phyloP scores from a whole-genome alignment of 129 eudicot species.

The Artemisia argyi region DNA sequence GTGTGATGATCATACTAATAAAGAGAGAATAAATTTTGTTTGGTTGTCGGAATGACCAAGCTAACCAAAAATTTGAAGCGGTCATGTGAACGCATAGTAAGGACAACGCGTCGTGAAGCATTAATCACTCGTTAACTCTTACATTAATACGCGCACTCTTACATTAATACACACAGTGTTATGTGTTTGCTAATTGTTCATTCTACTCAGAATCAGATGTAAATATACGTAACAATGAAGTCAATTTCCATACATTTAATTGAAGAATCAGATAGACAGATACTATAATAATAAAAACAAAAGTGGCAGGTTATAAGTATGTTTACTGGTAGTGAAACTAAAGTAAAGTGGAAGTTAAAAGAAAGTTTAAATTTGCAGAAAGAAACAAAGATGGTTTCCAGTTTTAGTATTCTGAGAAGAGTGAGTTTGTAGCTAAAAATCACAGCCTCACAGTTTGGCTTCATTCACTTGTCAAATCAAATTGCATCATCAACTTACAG shows the following conservation, averaged over 20 bases:
- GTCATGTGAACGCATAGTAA: too few species aligned
- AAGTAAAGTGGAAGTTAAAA: constrained; percentile 26
- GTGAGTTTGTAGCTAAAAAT: constrained; percentile 44
- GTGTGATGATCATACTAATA: too few species aligned
- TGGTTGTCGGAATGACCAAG: too few species aligned
- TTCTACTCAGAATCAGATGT: too few species aligned
- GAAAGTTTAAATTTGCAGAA: constrained; percentile 26
- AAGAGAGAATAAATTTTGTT: too few species aligned
- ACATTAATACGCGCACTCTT: too few species aligned
- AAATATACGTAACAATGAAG: too few species aligned
- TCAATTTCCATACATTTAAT: neutral
- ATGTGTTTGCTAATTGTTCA: too few species aligned
- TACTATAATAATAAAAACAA: constrained; percentile 13
- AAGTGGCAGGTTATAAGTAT: neutral
- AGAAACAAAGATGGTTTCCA: constrained; percentile 33
- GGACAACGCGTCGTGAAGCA: too few species aligned
- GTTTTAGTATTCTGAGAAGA: constrained; percentile 51
- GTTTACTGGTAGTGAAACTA: constrained; percentile 17
- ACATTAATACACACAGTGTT: too few species aligned
- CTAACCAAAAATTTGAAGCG: too few species aligned
- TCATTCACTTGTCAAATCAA: constrained; percentile 75
- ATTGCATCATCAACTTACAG: constrained; percentile 34
- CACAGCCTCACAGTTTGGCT: constrained; percentile 39
- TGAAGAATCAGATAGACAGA: neutral
- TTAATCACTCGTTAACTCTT: too few species aligned